Percentiles rank a stretch among this genome's conserved stretches.
phyloP scores from a whole-genome alignment of 2,329 filamentous ascomycete species.

The Colletotrichum musae region DNA sequence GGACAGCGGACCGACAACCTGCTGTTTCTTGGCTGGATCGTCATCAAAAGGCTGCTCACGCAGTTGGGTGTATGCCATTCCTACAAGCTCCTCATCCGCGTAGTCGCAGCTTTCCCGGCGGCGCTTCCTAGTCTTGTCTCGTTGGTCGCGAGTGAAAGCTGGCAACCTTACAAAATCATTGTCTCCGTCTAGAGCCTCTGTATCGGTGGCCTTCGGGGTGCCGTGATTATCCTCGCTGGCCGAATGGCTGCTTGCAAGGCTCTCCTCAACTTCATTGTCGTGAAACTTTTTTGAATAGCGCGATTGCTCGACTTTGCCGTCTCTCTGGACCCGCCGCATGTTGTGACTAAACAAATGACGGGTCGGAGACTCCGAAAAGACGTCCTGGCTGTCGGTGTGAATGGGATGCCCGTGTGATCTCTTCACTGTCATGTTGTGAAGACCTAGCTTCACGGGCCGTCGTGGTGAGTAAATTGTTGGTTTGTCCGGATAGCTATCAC shows the following conservation, averaged over 20 bases:
- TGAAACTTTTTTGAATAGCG: background rate
- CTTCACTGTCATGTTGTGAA: slow-evolving; percentile 54
- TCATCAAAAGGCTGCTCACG: slow-evolving; percentile 69
- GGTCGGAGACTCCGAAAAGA: slow-evolving; percentile 46
- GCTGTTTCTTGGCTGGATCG: slow-evolving; percentile 65
- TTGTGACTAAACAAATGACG: slow-evolving; percentile 42
- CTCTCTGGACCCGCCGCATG: slow-evolving; percentile 15
- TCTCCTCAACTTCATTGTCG: slow-evolving; percentile 28
- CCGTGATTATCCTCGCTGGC: slow-evolving; percentile 36
- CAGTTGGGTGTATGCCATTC: slow-evolving; percentile 68
- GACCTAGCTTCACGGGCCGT: slow-evolving; percentile 53
- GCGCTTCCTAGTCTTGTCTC: slow-evolving; percentile 54
- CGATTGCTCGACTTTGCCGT: slow-evolving; percentile 8
- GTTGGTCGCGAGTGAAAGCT: slow-evolving; percentile 36
- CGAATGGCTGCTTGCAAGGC: slow-evolving; percentile 35
- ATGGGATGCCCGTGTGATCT: slow-evolving; percentile 46
- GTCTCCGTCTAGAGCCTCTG: slow-evolving; percentile 44
- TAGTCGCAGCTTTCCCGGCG: slow-evolving; percentile 66
- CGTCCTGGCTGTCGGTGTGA: slow-evolving; percentile 45
- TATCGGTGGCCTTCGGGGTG: slow-evolving; percentile 41
- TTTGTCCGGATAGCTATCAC: slow-evolving; percentile 17
- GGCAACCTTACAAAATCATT: slow-evolving; percentile 37
- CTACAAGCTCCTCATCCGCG: slow-evolving; percentile 67
- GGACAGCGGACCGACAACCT: slow-evolving; percentile 52
- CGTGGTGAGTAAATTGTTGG: slow-evolving; percentile 38